Evolutionary conservation across 2,329 filamentous ascomycete genomes (phyloP), one percentile per base, ranked within the genome.

Genomic region (Penicillium brevicompactum): DNA sequence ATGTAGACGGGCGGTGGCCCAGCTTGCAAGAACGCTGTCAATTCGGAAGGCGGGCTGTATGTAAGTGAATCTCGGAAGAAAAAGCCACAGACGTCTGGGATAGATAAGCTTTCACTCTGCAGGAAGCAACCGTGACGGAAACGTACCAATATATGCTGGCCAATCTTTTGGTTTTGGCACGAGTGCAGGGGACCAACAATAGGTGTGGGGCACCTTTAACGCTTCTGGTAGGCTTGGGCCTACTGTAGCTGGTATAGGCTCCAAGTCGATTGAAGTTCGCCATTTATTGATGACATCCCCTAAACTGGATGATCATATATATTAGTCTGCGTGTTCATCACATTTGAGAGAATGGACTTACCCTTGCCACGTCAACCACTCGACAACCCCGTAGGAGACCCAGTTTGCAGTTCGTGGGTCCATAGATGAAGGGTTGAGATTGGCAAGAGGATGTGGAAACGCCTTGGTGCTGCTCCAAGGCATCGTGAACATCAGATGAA

Each of bases 401-500:
- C 71, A 80, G 60, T 82, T 82, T 0, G 47, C 47, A 13, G 37
- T 42, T 2, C 24, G 37, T 31, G 24, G 47, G 41, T 49, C 37
- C 47, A 49, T 49, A 22, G 47, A 41, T 13, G 47, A 49, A 70
- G 67, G 67, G 27, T 72, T 68, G 27, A 83, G 55, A 61, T 82
- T 82, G 0, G 80, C 79, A 47, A 83, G 61, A 0, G 81, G 81
- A 66, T 82, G 80, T 0, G 79, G 74, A 58, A 81, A 81, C 1
- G 70, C 72, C 32, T 59, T 65, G 2, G 80, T 82, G 5, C 64
- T 68, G 22, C 66, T 76, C 75, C 77, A 83, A 4, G 80, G 80
- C 80, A 83, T 83, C 11, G 74, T 83, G 56, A 81, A 80, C 59
- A 83, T 77, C 58, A 83, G 71, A 58, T 83, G 80, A 5, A 83